Percentiles rank a stretch among this genome's conserved stretches.
phyloP scores from a whole-genome alignment of 768 basidiomycete species.

The Dioszegia crocea region DNA sequence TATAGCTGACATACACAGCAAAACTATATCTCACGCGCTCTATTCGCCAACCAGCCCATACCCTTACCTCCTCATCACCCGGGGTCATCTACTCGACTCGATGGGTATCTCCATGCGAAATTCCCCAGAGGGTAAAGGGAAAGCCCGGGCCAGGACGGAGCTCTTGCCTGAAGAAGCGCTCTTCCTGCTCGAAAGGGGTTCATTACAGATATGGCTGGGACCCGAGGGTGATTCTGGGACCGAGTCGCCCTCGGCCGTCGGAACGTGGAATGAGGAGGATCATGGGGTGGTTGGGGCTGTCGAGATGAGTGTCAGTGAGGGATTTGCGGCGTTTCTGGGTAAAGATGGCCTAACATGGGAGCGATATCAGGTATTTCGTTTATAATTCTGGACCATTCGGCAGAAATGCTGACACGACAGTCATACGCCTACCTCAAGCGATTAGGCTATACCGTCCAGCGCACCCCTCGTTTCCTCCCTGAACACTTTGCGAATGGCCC shows the following conservation, averaged over 20 bases:
- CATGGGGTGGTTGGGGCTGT: slow-evolving; percentile 33
- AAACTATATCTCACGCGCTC: slow-evolving; percentile 48
- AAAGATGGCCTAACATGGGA: slow-evolving; percentile 72
- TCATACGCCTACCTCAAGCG: slow-evolving; percentile 89
- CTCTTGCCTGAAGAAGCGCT: slow-evolving; percentile 91
- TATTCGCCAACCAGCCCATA: slow-evolving; percentile 30
- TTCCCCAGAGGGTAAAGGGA: slow-evolving; percentile 15
- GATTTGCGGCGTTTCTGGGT: slow-evolving; percentile 79
- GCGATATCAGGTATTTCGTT: slow-evolving; percentile 74
- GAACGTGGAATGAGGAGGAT: slow-evolving; percentile 44
- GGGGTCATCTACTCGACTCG: slow-evolving; percentile 75
- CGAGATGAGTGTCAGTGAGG: slow-evolving; percentile 83
- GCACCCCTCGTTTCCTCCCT: slow-evolving; percentile 58
- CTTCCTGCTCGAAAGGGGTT: slow-evolving; percentile 86
- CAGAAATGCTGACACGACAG: slow-evolving; percentile 52
- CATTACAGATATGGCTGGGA: slow-evolving; percentile 56
- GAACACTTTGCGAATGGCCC: slow-evolving; percentile 19
- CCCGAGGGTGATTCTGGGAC: slow-evolving; percentile 7
- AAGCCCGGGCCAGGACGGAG: slow-evolving; percentile 64
- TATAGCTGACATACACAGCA: slow-evolving; percentile 27
- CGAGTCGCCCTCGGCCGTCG: slow-evolving; percentile 27
- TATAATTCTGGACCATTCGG: not conserved
- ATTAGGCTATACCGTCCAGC: slow-evolving; percentile 80
- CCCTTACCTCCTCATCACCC: slow-evolving; percentile 48
- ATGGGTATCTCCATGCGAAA: slow-evolving; percentile 77